These are phyloP conservation scores for Bisporella sp. DNA, from an alignment of 2,329 filamentous ascomycete species.

Conservation along the genomic window DNA sequence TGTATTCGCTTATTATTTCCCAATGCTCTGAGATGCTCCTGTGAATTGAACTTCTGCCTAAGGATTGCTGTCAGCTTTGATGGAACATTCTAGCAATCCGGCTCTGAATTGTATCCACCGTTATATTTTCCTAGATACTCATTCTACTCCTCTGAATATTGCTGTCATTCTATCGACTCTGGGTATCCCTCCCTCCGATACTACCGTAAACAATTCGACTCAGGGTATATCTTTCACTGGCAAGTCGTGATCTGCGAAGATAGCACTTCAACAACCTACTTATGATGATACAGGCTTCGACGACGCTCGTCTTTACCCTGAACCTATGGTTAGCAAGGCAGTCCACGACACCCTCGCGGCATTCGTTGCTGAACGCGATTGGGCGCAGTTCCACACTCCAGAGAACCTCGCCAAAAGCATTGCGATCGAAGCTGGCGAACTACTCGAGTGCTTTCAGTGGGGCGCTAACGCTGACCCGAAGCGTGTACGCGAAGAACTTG, in stretches of 20 bases:
- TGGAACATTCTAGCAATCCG: too few relatives aligned
- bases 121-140: too few relatives aligned
- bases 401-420: constrained; percentile 9
- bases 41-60: too few relatives aligned
- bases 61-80: too few relatives aligned
- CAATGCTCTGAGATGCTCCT: too few relatives aligned
- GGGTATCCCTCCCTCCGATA: neutral
- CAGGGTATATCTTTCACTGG: neutral
- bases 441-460: constrained; percentile 10
- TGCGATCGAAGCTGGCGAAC: constrained; percentile 7
- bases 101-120: too few relatives aligned
- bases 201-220: neutral
- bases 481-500: constrained; percentile 8
- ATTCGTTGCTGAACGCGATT: constrained; percentile 9
- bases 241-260: neutral
- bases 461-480: constrained; percentile 3
- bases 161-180: too few relatives aligned
- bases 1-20: too few relatives aligned
- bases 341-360: constrained; percentile 6
- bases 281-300: neutral
- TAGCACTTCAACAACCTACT: neutral
- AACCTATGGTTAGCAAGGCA: constrained; percentile 8
- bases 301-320: neutral
- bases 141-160: too few relatives aligned
- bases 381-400: constrained; percentile 8